Base-by-base conservation (phyloP, 2,329 filamentous ascomycete species). In the Pseudocercospora crystallina region DNA sequence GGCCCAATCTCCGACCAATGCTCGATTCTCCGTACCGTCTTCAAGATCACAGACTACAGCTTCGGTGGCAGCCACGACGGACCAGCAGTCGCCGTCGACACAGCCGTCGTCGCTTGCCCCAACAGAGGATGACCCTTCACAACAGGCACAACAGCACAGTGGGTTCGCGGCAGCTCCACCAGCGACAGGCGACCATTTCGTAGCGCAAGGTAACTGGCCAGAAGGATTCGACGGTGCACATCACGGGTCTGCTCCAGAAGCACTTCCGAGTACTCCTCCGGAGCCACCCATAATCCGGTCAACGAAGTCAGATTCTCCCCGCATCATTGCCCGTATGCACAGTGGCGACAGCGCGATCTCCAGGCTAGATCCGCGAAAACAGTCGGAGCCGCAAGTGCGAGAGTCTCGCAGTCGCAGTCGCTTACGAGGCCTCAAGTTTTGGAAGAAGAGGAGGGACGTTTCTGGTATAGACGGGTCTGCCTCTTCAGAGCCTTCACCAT, bases 401-500 rank as follows among this genome's bases (percentile, higher is more conserved):
- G 63, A 65, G 40, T 67, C 64, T 39, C 58, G 67, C 35, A 68
- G 65, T 53, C 62, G 67, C 36, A 69, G 67, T 54, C 62, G 65
- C 17, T 53, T 70, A 46, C 60, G 67, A 34, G 62, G 65, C 0
- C 51, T 70, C 43, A 68, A 68, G 49, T 70, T 70, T 46, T 70
- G 68, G 68, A 66, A 64, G 56, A 66, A 65, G 55, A 62, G 62
- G 46, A 57, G 58, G 37, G 64, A 65, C 41, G 48, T 42, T n/a
- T 45, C 51, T 3, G 52, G 53, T 12, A 44, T 43, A 5, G 43
- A 55, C 15, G 39, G 38, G 7, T 33, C 43, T 15, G 43, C 50
- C 41, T 45, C 55, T 13, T 45, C 37, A 10, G 48, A 49, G 20
- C 17, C 47, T 29, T 51, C 51, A 43, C 39, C 51, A 14, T 49